phyloP scores from a whole-genome alignment of 208 protist genomes.

The Acanthamoeba castellanii region DNA sequence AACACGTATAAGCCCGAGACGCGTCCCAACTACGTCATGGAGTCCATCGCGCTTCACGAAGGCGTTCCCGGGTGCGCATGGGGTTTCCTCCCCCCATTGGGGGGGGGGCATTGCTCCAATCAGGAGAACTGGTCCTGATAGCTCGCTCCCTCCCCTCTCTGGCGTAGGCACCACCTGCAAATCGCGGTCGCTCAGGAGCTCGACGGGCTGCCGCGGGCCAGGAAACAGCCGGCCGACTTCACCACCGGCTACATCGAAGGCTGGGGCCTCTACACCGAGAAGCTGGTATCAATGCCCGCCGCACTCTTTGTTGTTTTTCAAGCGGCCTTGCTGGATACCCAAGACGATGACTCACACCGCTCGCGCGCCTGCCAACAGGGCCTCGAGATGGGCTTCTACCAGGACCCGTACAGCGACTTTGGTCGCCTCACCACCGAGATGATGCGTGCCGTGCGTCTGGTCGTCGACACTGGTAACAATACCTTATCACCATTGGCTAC shows the following conservation, averaged over 20 bases:
- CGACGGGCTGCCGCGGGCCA: neutral
- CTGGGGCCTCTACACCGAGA: constrained; percentile 77
- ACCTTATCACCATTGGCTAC: no score
- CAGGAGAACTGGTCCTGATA: no score
- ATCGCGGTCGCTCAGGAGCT: constrained; percentile 58
- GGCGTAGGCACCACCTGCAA: constrained; percentile 69
- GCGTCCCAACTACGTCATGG: neutral
- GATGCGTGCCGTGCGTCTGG: constrained; percentile 68
- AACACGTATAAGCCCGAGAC: constrained; percentile 70
- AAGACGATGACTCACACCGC: no score
- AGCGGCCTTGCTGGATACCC: no score
- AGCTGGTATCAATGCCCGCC: neutral
- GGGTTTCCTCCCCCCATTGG: neutral
- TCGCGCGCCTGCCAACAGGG: neutral
- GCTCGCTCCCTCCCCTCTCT: neutral
- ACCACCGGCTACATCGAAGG: constrained; percentile 77
- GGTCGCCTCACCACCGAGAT: constrained; percentile 21
- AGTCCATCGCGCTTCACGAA: constrained; percentile 72
- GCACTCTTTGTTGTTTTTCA: no score
- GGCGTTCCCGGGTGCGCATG: constrained; percentile 44
- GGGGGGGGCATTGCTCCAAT: neutral
- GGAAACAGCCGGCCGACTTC: constrained; percentile 6
- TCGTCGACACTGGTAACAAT: constrained; percentile 74
- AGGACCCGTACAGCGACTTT: constrained; percentile 66
- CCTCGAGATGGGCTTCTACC: constrained; percentile 19